These are phyloP conservation scores for Nicotiana attenuata DNA, from an alignment of 257 asterid species.

Conservation along the genomic window DNA sequence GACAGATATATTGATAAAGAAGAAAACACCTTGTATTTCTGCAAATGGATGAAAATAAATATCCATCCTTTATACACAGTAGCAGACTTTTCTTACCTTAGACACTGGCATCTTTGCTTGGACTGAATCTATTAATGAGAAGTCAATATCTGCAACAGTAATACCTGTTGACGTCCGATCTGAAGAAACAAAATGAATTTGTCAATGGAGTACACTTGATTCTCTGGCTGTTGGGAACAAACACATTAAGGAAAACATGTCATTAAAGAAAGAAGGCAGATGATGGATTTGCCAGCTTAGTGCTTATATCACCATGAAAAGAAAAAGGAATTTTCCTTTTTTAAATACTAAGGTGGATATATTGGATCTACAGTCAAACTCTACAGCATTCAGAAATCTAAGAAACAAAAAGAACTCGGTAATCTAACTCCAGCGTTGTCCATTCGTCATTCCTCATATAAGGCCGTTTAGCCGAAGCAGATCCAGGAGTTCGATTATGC, in stretches of 20 bases:
- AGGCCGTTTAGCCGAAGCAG: background rate
- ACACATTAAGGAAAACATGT: background rate
- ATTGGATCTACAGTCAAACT: background rate
- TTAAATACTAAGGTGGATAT: background rate
- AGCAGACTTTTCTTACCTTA: conserved; percentile 24
- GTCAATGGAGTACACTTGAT: background rate
- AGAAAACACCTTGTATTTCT: background rate
- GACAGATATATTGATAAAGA: background rate
- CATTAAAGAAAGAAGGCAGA: background rate
- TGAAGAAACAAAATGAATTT: conserved; percentile 16
- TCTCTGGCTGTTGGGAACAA: background rate
- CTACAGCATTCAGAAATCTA: background rate
- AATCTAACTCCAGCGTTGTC: background rate
- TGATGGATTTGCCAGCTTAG: background rate
- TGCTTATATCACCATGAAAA: background rate
- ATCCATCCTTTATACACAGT: background rate
- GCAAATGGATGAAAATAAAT: background rate
- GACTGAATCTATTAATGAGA: conserved; percentile 52
- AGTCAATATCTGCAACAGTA: conserved; percentile 85
- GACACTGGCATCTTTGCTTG: conserved; percentile 79
- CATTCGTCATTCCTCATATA: background rate
- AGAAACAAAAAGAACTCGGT: background rate
- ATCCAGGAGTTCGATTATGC: background rate
- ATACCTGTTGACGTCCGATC: conserved; percentile 78
- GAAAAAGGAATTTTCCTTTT: background rate